Base-by-base conservation (phyloP, 257 asterid genomes). In the Jacaranda mimosifolia region DNA sequence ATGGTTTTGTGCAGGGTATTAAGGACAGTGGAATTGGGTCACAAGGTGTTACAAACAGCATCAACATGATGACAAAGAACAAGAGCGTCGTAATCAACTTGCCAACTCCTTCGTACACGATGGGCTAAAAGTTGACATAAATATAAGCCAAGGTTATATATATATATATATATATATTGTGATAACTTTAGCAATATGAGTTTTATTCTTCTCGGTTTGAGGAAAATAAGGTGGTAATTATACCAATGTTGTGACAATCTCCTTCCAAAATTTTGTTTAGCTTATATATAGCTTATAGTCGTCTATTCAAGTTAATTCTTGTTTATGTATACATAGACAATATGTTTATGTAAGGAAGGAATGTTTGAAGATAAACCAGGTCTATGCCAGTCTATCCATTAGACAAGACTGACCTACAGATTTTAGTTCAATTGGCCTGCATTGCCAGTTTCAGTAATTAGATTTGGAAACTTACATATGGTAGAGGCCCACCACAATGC, bases 1-100 rank as follows among this genome's bases (percentile, higher is more conserved):
- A 4, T 57, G 10, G 4, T 78, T n/a, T 62, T 57, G 3, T 73
- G 65, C 88, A 91, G 97, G 97, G 97, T 5, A 75, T 91, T 14
- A 91, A 91, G 88, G 97, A 91, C 75, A 91, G 97, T 70, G 97
- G 97, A 75, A 89, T 91, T 7, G 97, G 95, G 72, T 89, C 95
- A 10, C 97, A 91, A 74, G 97, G 97, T 26, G 86, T 89, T 57
- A 89, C 95, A 13, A 91, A 88, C 74, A 91, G 95, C 73, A 91
- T 91, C 73, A 88, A 88, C 89, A 91, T 89, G 97, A 91, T 91
- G 97, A 87, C 86, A 39, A 91, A 91, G 79, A 81, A 87, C 36
- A 91, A 91, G 89, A 89, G 86, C 89, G 89, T 93, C 60, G 97
- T 91, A 64, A 88, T 91, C 76, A 91, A 91, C 80, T 85, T 91